A percentile compares a stretch with the other conserved stretches of the same genome.
Conservation (phyloP, 805 yeast genomes). For the Candida silvicultrix region DNA sequence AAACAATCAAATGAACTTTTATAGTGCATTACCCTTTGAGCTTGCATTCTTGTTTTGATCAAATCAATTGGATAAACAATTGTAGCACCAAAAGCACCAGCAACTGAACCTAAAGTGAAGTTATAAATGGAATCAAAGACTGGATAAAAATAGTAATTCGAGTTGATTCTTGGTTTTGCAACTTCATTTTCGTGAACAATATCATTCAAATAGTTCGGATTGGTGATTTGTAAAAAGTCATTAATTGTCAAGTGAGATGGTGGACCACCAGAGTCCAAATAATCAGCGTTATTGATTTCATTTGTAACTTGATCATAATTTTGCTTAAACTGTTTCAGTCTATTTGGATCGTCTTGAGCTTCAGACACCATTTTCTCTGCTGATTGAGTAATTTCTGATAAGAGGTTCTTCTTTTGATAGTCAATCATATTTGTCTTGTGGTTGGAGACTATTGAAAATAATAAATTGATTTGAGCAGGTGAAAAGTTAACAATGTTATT, state of each 20-base stretch:
- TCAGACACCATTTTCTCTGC: background rate
- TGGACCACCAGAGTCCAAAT: background rate
- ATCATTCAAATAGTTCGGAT: constrained; percentile 30
- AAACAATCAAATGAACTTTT: constrained; percentile 84
- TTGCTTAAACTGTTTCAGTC: background rate
- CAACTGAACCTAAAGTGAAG: constrained; percentile 85
- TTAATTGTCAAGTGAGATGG: constrained; percentile 23
- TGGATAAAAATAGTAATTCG: constrained; percentile 41
- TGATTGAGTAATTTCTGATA: background rate
- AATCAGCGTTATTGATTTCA: constrained; percentile 2
- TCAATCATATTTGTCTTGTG: constrained; percentile 22
- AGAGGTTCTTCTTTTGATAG: constrained; percentile 10
- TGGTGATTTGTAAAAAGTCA: constrained; percentile 28
- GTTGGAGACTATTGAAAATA: constrained; percentile 30
- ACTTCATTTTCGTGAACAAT: constrained; percentile 25
- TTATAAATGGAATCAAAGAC: constrained; percentile 85
- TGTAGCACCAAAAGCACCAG: constrained; percentile 98
- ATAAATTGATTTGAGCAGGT: constrained; percentile 32
- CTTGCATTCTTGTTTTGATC: constrained; percentile 96
- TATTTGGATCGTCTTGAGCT: background rate
- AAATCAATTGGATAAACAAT: constrained; percentile 95
- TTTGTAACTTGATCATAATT: background rate
- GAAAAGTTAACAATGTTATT: constrained; percentile 34
- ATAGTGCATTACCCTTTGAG: constrained; percentile 73
- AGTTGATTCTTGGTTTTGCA: constrained; percentile 21